Base-by-base conservation (phyloP, 2,329 filamentous ascomycete genomes). In the Macroventuria anomochaeta region DNA sequence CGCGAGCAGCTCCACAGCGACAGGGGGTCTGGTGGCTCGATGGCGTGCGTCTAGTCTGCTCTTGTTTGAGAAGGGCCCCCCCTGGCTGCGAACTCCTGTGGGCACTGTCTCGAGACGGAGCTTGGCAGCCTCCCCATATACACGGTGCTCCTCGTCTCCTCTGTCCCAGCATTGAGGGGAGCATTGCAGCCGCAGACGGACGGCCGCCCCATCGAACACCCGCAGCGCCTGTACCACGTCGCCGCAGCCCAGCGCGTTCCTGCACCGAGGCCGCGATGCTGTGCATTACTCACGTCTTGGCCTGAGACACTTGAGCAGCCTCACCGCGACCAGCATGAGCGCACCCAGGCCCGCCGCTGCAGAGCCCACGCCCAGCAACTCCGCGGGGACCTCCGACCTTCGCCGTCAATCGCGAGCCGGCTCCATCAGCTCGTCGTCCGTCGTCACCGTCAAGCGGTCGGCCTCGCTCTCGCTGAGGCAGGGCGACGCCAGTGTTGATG, bases 351-450 rank as follows among this genome's bases (percentile, higher is more conserved):
- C 59, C 28, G 26, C 43, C 34, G 36, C 57, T 17, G 50, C 60
- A 20, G 31, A 52, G 25, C 51, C 54, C 25, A 40, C 39, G 51
- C 51, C 65, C 34, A 46, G 43, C 32, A 39, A 15, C 25, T 21
- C 28, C 18, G 13, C 42, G n/a, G 34, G 49, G 58, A 34, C 54
- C 58, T 37, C 47, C 52, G 36, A 47, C 40, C 48, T 52, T 61
- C 71, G 66, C 61, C 61, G 57, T 50, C 68, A 69, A 33, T 77
- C 77, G 61, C 73, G 76, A 53, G 75, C 74, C 26, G 77, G 75
- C 59, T 80, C 79, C 26, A 59, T 75, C 36, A 79, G 77, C 37
- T 78, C 77, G 46, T 77, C 78, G 36, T 74, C 75, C 31, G 65
- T 73, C 49, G 65, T 72, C 51, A 76, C 76, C 7, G 64, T 79